Evolutionary conservation across 257 asterid genomes (phyloP), one percentile per base, ranked within the genome.

Genomic region (Solanum pennellii): DNA sequence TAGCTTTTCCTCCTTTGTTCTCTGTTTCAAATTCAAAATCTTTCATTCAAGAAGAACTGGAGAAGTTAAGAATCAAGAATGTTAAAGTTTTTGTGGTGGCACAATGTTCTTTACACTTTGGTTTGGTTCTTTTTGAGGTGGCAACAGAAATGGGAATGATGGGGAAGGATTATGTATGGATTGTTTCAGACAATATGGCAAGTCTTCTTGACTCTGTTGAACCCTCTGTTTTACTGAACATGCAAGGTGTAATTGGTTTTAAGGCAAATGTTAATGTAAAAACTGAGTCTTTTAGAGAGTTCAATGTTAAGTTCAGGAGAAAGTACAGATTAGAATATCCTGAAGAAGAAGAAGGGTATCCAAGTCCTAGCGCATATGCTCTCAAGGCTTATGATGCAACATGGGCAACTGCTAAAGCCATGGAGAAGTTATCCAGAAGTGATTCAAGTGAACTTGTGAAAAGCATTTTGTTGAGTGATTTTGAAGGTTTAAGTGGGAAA

Each of bases 191-290:
- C 33, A 94, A 89, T 65, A 73, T 94, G 12, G 89, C 89, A 1
- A 90, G 88, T 80, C 91, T 92, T 86, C 91, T 94, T 21, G 97
- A 94, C 86, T 88, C 95, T 18, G 60, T 91, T 25, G 93, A 93
- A 33, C 31, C 87, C 1, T 90, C 94, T 2, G 87, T 87, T 29
- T 12, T 89, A 69, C 72, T 83, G 20, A 88, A 88, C n/a, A 91
- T 94, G 97, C 93, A 94, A 87, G 98, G 96, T 12, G 91, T 93
- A 12, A n/a, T 94, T 23, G 98, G 96, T 18, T 68, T 94, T 12
- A 93, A 91, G 88, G 87, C 87, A 3, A 91, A 83, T 20, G 88
- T 85, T 39, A 11, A 41, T 3, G 93, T 88, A 0, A 77, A 66
- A 6, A 73, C 47, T 14, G 80, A 88, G 6, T 25, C 87, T 14